Evolutionary conservation across 2,329 filamentous ascomycete species (phyloP), one percentile per base, ranked within the genome.

Genomic region (Catunica adiposa): DNA sequence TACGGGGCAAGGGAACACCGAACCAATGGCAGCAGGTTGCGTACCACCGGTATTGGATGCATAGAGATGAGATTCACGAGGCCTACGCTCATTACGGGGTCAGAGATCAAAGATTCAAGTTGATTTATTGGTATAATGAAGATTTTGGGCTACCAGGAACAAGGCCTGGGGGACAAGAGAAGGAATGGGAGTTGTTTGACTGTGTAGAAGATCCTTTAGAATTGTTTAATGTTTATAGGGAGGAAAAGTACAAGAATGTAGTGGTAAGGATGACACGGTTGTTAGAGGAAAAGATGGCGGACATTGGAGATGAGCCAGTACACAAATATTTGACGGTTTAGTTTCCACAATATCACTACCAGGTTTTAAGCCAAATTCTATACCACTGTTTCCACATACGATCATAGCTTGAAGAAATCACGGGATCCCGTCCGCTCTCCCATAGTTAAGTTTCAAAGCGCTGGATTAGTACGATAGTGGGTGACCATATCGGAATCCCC

Each of bases 281-380:
- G 59, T 56, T 75, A 40, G 71, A 75, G 56, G 60, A 63, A 3
- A 77, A 77, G 66, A 77, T 77, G 74, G 64, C 61, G 2, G 69
- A 75, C 59, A 76, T 76, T 63, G 73, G 74, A 0, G 74, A 76
- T 59, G 70, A 69, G 53, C 67, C 68, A 3, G 63, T 67, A 6
- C 68, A 69, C 56, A 34, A 34, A 17, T 34, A n/a, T 9, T 7
- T 29, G 25, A 23, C 40, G 2, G n/a, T 17, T n/a, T 44, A 17
- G 40, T 5, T 2, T n/a, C n/a, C n/a, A n/a, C n/a, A n/a, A n/a
- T n/a, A n/a, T n/a, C n/a, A n/a, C n/a, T n/a, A n/a, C n/a, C n/a
- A n/a, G n/a, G n/a, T n/a, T n/a, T n/a, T n/a, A n/a, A n/a, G n/a
- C n/a, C n/a, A n/a, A n/a, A n/a, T n/a, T n/a, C n/a, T n/a, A n/a